Evolutionary conservation across 176 grass and related monocot genomes (phyloP).

Genomic region (Lolium perenne): DNA sequence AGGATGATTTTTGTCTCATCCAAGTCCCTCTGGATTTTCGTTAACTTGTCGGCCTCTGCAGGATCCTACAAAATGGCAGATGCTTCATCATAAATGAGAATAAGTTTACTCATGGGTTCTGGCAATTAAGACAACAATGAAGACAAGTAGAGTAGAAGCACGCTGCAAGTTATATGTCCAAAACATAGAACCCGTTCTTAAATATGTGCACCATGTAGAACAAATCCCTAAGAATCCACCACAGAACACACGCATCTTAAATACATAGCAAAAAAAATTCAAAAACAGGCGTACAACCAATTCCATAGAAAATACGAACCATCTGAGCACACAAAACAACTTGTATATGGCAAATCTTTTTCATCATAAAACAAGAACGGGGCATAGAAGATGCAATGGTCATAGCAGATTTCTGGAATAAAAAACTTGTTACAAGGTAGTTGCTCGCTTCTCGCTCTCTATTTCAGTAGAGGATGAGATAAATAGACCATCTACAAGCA

Average conservation of each 20-base stretch:
- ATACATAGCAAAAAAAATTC: not conserved
- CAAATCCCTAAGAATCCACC: not conserved
- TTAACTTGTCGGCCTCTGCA: conserved; percentile 91
- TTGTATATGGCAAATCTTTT: not conserved
- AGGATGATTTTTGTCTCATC: conserved; percentile 99
- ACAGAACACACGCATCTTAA: not conserved
- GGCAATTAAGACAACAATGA: not conserved
- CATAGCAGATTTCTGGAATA: not conserved
- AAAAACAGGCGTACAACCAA: not conserved
- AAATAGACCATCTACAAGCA: not conserved
- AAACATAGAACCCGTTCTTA: conserved; percentile 2
- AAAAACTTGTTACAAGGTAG: not conserved
- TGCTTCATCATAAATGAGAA: conserved; percentile 1
- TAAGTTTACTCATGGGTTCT: not conserved
- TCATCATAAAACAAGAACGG: conserved; percentile 26
- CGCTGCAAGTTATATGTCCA: not conserved
- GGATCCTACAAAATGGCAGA: conserved; percentile 73
- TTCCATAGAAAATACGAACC: not conserved
- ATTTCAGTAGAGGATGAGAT: not conserved
- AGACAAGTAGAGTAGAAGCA: not conserved
- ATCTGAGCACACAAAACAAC: not conserved
- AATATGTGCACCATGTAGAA: not conserved
- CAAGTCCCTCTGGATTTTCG: conserved; percentile 95
- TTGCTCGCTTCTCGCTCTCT: too few relatives aligned
- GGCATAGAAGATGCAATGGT: not conserved